Conservation (phyloP, 495 filamentous ascomycete species). For the Penicillium coprophilum region DNA sequence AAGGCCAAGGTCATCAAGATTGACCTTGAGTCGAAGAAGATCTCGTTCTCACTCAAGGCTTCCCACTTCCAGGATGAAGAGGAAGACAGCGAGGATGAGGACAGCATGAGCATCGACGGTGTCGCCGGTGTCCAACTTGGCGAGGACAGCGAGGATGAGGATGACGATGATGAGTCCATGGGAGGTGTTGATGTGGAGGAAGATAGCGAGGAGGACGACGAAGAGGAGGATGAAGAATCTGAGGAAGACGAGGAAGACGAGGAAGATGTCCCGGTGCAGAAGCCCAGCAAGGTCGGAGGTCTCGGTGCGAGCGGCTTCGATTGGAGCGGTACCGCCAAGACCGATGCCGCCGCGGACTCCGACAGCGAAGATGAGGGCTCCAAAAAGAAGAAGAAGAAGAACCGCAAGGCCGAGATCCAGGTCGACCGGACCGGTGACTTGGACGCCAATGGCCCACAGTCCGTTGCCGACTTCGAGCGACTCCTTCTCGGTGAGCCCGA, state of each 20-base stretch:
- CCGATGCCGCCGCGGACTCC: constrained; percentile 39
- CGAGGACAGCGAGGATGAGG: constrained; percentile 33
- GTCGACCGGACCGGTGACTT: constrained; percentile 87
- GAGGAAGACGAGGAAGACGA: constrained; percentile 40
- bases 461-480: constrained; percentile 86
- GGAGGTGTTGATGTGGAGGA: constrained; percentile 57
- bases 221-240: constrained; percentile 19
- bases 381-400: constrained; percentile 74
- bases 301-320: constrained; percentile 82
- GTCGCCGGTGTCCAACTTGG: constrained; percentile 53
- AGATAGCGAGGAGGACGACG: constrained; percentile 40
- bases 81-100: constrained; percentile 52
- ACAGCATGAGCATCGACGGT: constrained; percentile 25
- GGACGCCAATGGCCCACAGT: constrained; percentile 86
- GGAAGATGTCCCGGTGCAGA: constrained; percentile 37
- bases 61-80: constrained; percentile 75
- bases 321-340: constrained; percentile 68
- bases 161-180: constrained; percentile 44
- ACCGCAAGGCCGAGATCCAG: constrained; percentile 74
- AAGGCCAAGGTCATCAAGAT: constrained; percentile 86
- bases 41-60: constrained; percentile 89
- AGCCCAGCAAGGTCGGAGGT: constrained; percentile 44
- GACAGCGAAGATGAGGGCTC: constrained; percentile 52
- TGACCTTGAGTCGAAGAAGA: constrained; percentile 66
- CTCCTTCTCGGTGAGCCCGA: constrained; percentile 89